Conservation (phyloP, 2,329 filamentous ascomycete species). For the Sporothrix pseudoabietina region DNA sequence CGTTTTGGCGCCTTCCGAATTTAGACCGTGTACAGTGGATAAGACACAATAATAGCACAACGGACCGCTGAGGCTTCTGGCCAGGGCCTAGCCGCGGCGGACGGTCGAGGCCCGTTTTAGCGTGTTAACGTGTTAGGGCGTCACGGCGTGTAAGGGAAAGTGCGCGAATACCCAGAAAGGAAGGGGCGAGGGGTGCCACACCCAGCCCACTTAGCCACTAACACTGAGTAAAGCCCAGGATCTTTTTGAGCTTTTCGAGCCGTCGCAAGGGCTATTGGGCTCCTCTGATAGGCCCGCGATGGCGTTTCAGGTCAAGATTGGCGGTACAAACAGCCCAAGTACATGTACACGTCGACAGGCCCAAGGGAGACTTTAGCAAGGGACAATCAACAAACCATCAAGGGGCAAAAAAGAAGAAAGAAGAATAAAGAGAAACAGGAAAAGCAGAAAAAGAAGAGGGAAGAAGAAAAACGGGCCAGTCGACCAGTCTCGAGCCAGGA, state of each 20-base stretch:
- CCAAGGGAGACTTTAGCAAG: neutral
- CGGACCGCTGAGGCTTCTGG: neutral
- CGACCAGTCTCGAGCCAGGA: conserved; percentile 2
- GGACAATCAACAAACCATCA: neutral
- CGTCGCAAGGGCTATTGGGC: neutral
- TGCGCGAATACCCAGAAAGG: neutral
- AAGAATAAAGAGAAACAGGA: neutral
- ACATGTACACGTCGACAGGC: neutral
- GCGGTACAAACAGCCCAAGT: neutral
- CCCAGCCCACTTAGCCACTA: neutral
- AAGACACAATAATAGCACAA: neutral
- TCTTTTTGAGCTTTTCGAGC: neutral
- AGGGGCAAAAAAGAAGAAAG: neutral
- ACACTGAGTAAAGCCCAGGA: neutral
- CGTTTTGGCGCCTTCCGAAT: conserved; percentile 3
- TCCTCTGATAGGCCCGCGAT: conserved; percentile 14
- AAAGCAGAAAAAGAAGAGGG: neutral
- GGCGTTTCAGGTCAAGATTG: conserved; percentile 21
- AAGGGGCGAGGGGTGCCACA: neutral
- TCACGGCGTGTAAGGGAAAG: neutral
- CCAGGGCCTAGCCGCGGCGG: conserved; percentile 10
- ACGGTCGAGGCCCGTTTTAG: conserved; percentile 17
- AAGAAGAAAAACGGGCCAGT: neutral
- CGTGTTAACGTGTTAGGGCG: neutral
- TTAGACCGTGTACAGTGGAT: neutral